These are phyloP conservation scores for Umbelopsis sp. DNA, from an alignment of 371 early-diverging fungal species.

Conservation along the genomic window DNA sequence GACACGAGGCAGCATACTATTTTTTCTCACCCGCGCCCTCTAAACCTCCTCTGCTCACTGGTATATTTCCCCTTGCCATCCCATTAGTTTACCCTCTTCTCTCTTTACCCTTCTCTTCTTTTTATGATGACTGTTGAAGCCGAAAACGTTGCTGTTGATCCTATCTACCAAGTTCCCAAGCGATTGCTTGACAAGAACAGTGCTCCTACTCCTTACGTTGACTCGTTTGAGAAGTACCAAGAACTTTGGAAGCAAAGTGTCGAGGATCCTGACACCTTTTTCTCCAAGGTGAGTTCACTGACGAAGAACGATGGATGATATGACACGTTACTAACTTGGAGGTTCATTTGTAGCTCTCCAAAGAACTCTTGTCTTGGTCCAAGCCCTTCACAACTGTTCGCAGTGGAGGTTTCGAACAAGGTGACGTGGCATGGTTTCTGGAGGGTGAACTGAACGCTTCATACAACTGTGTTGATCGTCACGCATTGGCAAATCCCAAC, in stretches of 20 bases:
- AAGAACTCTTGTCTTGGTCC: conserved; percentile 76
- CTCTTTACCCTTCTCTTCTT: neutral
- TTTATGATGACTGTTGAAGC: conserved; percentile 5
- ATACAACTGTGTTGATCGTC: conserved; percentile 97
- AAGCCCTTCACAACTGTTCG: conserved; percentile 72
- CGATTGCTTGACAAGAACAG: conserved; percentile 44
- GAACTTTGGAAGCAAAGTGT: conserved; percentile 74
- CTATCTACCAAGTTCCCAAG: conserved; percentile 48
- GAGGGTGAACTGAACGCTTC: conserved; percentile 93
- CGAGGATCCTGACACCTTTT: conserved; percentile 78
- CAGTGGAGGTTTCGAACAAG: conserved; percentile 67
- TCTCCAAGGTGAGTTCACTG: conserved; percentile 63
- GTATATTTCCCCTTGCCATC: neutral
- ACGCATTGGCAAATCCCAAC: conserved; percentile 70
- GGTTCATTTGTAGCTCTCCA: conserved; percentile 56
- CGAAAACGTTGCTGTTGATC: conserved; percentile 11
- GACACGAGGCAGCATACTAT: neutral
- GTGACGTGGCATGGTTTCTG: conserved; percentile 91
- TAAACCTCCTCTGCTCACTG: neutral
- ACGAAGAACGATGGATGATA: no score
- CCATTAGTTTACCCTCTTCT: neutral
- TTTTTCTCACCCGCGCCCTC: conserved; percentile 18
- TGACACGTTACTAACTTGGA: neutral
- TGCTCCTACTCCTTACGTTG: conserved; percentile 62
- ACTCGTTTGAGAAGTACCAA: conserved; percentile 74